These are phyloP conservation scores for Fremontodendron californicum DNA, from an alignment of 345 rosid genomes.

Conservation along the genomic window DNA sequence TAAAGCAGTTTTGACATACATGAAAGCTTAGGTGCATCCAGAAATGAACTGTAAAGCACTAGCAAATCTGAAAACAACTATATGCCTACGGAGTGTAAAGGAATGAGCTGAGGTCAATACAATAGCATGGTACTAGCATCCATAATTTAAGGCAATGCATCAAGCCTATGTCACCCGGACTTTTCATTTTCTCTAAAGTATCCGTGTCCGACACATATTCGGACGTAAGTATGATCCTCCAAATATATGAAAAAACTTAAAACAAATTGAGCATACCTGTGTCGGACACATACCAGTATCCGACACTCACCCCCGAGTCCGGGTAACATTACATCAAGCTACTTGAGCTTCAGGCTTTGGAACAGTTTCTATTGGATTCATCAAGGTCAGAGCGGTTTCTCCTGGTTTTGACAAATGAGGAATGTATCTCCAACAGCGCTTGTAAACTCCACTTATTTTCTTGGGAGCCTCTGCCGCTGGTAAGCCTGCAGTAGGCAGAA, in stretches of 20 bases:
- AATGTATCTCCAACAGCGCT: slow-evolving; percentile 88
- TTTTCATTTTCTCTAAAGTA: too few relatives aligned
- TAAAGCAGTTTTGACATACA: not conserved
- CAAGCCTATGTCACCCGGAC: too few relatives aligned
- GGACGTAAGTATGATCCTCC: too few relatives aligned
- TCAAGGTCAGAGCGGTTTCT: slow-evolving; percentile 17
- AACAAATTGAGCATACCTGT: too few relatives aligned
- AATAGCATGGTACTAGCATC: slow-evolving; percentile 2
- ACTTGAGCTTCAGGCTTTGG: slow-evolving; percentile 39
- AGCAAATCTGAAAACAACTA: not conserved
- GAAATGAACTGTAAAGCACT: not conserved
- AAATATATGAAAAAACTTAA: too few relatives aligned
- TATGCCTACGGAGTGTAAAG: not conserved
- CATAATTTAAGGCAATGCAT: slow-evolving; percentile 13
- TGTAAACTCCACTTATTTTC: slow-evolving; percentile 90
- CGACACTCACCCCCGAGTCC: too few relatives aligned
- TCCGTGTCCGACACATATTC: too few relatives aligned
- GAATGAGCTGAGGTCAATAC: not conserved
- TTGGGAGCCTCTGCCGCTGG: slow-evolving; percentile 67
- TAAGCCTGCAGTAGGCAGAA: slow-evolving; percentile 42
- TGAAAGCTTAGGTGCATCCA: not conserved
- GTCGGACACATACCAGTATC: too few relatives aligned
- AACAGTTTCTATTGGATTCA: slow-evolving; percentile 35
- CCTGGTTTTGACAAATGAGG: slow-evolving; percentile 42
- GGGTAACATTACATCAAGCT: too few relatives aligned